These are phyloP conservation scores for Aspergillus terreus DNA, from an alignment of 2,329 filamentous ascomycete genomes.

Conservation along the genomic window DNA sequence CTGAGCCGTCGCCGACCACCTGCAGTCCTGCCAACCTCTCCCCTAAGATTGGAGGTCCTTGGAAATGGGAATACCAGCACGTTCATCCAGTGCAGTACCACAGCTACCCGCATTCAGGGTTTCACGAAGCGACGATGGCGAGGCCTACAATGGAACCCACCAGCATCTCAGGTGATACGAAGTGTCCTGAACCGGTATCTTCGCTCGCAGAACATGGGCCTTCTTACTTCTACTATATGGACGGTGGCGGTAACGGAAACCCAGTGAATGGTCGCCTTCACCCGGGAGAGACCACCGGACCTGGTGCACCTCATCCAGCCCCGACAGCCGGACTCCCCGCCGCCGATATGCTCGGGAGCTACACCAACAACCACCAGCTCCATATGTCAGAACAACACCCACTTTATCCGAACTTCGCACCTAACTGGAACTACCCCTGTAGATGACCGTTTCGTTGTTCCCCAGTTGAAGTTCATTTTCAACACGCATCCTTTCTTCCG, in stretches of 20 bases:
- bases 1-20: conserved; percentile 25
- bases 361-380: conserved; percentile 13
- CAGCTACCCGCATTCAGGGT: conserved; percentile 18
- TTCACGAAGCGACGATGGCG: conserved; percentile 19
- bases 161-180: conserved; percentile 11
- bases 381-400: conserved; percentile 19
- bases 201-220: conserved; percentile 13
- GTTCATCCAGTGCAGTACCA: conserved; percentile 17
- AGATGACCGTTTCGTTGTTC: conserved; percentile 7
- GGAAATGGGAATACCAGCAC: conserved; percentile 28
- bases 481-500: not conserved
- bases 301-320: conserved; percentile 11
- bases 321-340: conserved; percentile 14
- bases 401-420: conserved; percentile 11
- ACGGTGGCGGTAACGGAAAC: conserved; percentile 11
- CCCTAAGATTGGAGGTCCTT: conserved; percentile 12
- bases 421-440: conserved; percentile 19
- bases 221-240: conserved; percentile 24
- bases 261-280: conserved; percentile 15
- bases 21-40: conserved; percentile 18
- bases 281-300: conserved; percentile 13
- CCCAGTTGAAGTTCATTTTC: not conserved
- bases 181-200: conserved; percentile 11
- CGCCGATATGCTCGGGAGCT: conserved; percentile 22
- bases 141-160: conserved; percentile 15